phyloP scores from a whole-genome alignment of 1,284 basidiomycete species.

The Cystobasidium pallidum region DNA sequence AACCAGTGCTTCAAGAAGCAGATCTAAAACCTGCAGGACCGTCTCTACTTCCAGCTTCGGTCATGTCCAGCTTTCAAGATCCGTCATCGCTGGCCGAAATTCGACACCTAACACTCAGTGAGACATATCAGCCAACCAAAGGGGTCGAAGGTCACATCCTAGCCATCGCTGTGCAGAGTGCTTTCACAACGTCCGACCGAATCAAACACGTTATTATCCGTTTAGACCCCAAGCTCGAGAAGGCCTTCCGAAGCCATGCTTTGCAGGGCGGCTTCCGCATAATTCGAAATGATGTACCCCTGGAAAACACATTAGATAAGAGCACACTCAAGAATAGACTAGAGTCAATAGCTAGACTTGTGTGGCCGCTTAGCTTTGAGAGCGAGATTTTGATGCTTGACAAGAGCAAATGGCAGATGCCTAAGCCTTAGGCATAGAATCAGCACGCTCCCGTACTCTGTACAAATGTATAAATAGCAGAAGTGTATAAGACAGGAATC shows the following conservation, averaged over 20 bases:
- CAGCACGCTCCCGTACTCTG: background rate
- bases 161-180: slow-evolving; percentile 30
- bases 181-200: slow-evolving; percentile 18
- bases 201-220: slow-evolving; percentile 20
- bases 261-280: slow-evolving; percentile 23
- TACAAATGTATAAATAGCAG: background rate
- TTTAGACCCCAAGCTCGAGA: slow-evolving; percentile 29
- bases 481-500: too few species aligned
- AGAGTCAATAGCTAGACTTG: background rate
- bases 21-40: slow-evolving; percentile 13
- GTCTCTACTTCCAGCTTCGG: background rate
- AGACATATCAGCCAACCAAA: slow-evolving; percentile 16
- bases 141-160: slow-evolving; percentile 36
- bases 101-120: slow-evolving; percentile 19
- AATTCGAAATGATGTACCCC: slow-evolving; percentile 1
- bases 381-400: slow-evolving; percentile 33
- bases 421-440: background rate
- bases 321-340: background rate
- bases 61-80: slow-evolving; percentile 1
- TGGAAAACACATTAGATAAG: background rate
- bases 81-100: slow-evolving; percentile 15
- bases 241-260: slow-evolving; percentile 17
- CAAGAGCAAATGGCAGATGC: slow-evolving; percentile 19
- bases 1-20: background rate
- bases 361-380: slow-evolving; percentile 28